Base-by-base conservation (phyloP, 1,284 basidiomycete species). In the Rhodotorula sp. region DNA sequence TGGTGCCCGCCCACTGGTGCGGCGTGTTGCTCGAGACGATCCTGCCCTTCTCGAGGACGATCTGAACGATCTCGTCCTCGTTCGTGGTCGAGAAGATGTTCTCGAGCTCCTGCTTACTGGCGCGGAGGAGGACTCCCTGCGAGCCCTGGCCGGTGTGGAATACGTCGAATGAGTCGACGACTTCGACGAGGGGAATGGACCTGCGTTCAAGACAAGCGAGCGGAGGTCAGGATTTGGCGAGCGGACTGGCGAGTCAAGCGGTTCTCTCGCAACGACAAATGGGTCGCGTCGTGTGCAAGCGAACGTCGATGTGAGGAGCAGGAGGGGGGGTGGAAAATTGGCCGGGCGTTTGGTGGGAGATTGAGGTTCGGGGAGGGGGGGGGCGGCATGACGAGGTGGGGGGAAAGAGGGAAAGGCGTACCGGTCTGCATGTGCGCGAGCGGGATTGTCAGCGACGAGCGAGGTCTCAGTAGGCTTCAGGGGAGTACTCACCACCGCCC, bases 101-200 rank as follows among this genome's bases (percentile, higher is more conserved):
- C 53, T 81, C 79, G 60, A 82, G 76, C 54, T 78, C 74, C 70
- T 81, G 81, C 74, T 81, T 81, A 30, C 75, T 77, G n/a, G 80
- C 75, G 22, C 79, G 73, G 53, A 76, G 76, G 64, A 81, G 73
- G 68, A 81, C 74, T n/a, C 81, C 81, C 71, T 82, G 81, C 24
- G 77, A 74, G 36, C 75, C 81, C 58, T 79, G 78, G 54, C 77
- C 79, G 15, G 80, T 77, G 76, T 78, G 77, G 77, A 81, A 81
- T 68, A 81, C 74, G 59, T 81, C 78, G 72, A 81, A 82, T 22
- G 76, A 72, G 58, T 81, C 80, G 54, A 82, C 80, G 17, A 82
- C 79, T 44, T 80, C 78, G 27, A 78, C 77, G 48, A 82, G 77
- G 9, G 81, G 80, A 67, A 81, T 80, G 32, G 80, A 79, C 70